Percentiles rank a stretch among this genome's conserved stretches.
Evolutionary conservation across 306 rosid species (phyloP).

Genomic region (Lupinus albus): DNA sequence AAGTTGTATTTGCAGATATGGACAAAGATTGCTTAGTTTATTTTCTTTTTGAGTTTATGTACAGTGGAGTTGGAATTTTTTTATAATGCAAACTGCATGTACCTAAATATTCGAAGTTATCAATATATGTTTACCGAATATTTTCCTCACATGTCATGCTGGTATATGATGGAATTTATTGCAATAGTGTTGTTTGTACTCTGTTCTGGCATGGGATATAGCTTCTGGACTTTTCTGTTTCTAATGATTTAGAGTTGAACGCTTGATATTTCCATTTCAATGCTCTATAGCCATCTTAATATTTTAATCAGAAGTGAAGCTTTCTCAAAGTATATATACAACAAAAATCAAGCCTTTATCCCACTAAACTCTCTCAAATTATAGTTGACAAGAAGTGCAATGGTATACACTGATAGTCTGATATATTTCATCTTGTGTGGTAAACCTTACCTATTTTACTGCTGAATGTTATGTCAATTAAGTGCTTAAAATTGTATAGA

Average conservation of each 20-base stretch:
- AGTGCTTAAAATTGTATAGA: background rate
- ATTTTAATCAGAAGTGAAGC: background rate
- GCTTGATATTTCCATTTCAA: background rate
- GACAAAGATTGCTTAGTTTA: background rate
- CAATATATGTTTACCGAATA: too few species aligned
- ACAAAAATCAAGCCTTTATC: too few species aligned
- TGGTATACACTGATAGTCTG: background rate
- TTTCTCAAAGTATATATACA: too few species aligned
- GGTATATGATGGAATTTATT: slow-evolving; percentile 16
- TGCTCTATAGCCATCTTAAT: slow-evolving; percentile 3
- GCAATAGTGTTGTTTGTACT: background rate
- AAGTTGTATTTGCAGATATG: slow-evolving; percentile 11
- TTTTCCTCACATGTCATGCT: background rate
- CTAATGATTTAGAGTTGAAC: slow-evolving; percentile 7
- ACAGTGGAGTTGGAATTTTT: too few species aligned
- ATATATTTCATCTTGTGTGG: slow-evolving; percentile 16
- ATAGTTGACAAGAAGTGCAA: background rate
- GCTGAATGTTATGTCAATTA: background rate
- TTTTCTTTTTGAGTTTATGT: background rate
- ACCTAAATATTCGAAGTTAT: too few species aligned
- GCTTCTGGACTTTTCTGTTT: background rate
- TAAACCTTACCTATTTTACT: background rate
- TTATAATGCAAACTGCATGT: too few species aligned
- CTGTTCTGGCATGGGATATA: slow-evolving; percentile 5
- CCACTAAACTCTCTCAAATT: background rate